Conservation (phyloP, 202 grass and related monocot species). For the Zoysia matrella region DNA sequence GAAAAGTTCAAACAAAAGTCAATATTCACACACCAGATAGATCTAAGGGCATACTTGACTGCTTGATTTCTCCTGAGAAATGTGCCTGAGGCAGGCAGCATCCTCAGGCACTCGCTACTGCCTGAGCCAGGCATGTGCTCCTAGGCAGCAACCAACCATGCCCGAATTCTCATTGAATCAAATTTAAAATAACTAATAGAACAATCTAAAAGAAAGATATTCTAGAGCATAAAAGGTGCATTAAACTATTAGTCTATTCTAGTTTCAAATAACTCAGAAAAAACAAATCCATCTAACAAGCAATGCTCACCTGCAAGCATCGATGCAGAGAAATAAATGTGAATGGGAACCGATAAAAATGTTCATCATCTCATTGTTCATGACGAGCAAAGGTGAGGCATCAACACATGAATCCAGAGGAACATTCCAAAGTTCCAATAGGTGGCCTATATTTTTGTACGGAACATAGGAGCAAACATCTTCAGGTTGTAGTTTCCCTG, state of each 20-base stretch:
- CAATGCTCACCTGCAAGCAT: conserved; percentile 66
- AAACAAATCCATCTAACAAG: conserved; percentile 15
- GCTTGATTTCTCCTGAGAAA: too few species aligned
- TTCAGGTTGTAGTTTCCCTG: conserved; percentile 33
- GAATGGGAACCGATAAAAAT: conserved; percentile 95
- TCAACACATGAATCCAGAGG: conserved; percentile 88
- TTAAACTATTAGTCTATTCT: not conserved
- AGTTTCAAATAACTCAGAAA: conserved; percentile 28
- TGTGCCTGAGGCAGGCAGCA: too few species aligned
- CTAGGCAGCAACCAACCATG: too few species aligned
- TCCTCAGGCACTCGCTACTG: too few species aligned
- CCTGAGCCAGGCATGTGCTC: too few species aligned
- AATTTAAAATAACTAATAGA: conserved; percentile 17
- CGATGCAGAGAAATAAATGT: conserved; percentile 74
- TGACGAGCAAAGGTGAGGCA: conserved; percentile 90
- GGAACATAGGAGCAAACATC: conserved; percentile 50
- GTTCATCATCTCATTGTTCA: conserved; percentile 61
- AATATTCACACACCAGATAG: not conserved
- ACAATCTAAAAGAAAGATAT: conserved; percentile 10
- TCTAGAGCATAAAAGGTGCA: not conserved
- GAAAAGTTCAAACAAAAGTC: conserved; percentile 36
- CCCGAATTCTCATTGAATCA: not conserved
- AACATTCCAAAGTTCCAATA: conserved; percentile 77
- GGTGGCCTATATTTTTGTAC: conserved; percentile 42
- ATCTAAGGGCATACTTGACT: too few species aligned